Evolutionary conservation across 202 grass and related monocot species (phyloP).

Genomic region (Bolboschoenoplectus hybrid): DNA sequence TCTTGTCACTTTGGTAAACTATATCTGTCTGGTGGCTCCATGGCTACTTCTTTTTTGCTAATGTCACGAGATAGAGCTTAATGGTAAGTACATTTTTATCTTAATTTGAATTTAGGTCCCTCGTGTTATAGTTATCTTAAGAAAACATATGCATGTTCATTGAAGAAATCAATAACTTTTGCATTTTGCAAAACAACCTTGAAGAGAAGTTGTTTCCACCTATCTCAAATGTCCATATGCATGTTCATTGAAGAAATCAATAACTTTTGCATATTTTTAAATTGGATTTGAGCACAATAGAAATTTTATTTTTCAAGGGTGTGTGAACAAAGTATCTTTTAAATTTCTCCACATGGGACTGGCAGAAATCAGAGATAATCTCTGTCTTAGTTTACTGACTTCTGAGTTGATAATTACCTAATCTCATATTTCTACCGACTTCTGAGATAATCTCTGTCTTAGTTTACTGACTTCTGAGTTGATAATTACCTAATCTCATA

Average conservation of each 20-base stretch:
- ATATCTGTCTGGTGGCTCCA: slow-evolving; percentile 6
- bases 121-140: neutral
- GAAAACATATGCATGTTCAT: neutral
- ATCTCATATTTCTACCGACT: neutral
- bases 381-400: neutral
- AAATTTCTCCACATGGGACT: neutral
- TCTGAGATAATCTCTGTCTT: neutral
- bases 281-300: neutral
- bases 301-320: neutral
- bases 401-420: neutral
- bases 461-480: neutral
- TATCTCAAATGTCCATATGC: neutral
- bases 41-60: slow-evolving; percentile 17
- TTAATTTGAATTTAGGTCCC: neutral
- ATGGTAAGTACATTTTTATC: slow-evolving; percentile 24
- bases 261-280: neutral
- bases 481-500: neutral
- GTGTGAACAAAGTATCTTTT: neutral
- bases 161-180: neutral
- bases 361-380: slow-evolving; percentile 9
- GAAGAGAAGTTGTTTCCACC: no score
- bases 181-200: neutral
- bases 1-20: neutral
- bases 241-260: neutral
- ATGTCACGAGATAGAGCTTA: slow-evolving; percentile 50